These are phyloP conservation scores for Aureobasidium sp. DNA, from an alignment of 2,329 filamentous ascomycete species.

Conservation along the genomic window DNA sequence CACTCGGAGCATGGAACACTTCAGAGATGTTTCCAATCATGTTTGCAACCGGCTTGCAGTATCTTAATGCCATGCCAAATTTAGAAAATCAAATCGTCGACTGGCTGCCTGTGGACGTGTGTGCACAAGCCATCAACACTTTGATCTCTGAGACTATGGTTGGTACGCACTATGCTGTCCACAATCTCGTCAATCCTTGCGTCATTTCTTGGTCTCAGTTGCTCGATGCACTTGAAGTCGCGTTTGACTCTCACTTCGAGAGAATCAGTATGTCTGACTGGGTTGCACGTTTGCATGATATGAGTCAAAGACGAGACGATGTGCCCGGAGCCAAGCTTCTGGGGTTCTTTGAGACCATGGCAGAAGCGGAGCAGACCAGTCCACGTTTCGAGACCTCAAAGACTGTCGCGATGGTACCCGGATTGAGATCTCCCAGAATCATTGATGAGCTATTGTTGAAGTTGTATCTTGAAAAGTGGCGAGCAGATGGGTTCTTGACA, in stretches of 20 bases:
- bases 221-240: constrained; percentile 5
- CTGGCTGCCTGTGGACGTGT: constrained; percentile 18
- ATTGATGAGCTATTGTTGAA: background rate
- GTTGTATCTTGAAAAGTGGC: background rate
- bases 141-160: background rate
- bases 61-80: constrained; percentile 16
- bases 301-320: background rate
- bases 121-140: constrained; percentile 7
- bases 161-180: background rate
- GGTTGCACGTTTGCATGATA: constrained; percentile 1
- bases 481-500: background rate
- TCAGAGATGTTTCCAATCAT: constrained; percentile 20
- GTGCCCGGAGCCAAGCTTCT: constrained; percentile 18
- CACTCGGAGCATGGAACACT: constrained; percentile 15
- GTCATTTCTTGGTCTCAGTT: constrained; percentile 11
- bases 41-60: constrained; percentile 16
- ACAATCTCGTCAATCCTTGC: constrained; percentile 18
- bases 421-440: background rate
- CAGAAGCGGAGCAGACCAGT: background rate
- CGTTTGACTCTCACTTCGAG: constrained; percentile 3
- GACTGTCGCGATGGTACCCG: background rate
- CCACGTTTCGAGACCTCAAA: background rate
- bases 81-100: constrained; percentile 8
- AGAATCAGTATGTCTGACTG: constrained; percentile 15
- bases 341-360: constrained; percentile 18